Conservation (phyloP, 139 green algal species). For the Penium margaritaceum region DNA sequence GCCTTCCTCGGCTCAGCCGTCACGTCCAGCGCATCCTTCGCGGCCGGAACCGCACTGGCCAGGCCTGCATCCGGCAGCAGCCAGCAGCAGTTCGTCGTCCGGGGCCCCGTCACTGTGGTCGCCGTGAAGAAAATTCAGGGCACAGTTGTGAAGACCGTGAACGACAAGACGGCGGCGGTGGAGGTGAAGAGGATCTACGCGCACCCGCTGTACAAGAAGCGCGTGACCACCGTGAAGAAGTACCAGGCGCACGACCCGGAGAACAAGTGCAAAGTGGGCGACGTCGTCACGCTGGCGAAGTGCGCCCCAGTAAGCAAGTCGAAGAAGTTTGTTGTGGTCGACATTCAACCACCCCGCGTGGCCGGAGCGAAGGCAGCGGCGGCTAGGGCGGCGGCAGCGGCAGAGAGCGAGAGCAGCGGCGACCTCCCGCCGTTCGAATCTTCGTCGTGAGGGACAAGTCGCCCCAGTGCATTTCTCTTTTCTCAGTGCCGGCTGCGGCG, state of each 20-base stretch:
- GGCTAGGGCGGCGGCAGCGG: too few relatives aligned
- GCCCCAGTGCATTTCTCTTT: too few relatives aligned
- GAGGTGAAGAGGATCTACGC: slow-evolving; percentile 32
- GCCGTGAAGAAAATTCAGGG: slow-evolving; percentile 41
- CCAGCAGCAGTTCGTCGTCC: too few relatives aligned
- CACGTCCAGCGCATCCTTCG: too few relatives aligned
- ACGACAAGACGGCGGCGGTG: slow-evolving; percentile 40
- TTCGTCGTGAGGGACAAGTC: too few relatives aligned
- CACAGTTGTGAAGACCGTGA: slow-evolving; percentile 24
- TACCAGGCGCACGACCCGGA: slow-evolving; percentile 46
- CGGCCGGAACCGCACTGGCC: too few relatives aligned
- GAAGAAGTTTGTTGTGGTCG: slow-evolving; percentile 38
- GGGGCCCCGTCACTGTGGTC: slow-evolving; percentile 1
- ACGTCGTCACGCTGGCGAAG: slow-evolving; percentile 40
- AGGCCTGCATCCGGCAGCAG: too few relatives aligned
- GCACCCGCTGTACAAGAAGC: slow-evolving; percentile 46
- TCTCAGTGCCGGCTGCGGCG: too few relatives aligned
- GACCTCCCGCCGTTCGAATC: too few relatives aligned
- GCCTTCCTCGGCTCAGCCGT: too few relatives aligned
- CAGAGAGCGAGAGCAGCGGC: too few relatives aligned
- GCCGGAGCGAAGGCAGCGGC: too few relatives aligned
- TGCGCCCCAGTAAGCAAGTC: slow-evolving; percentile 44
- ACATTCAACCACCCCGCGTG: slow-evolving; percentile 9
- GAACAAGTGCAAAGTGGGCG: slow-evolving; percentile 43
- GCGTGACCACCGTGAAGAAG: slow-evolving; percentile 36